Evolutionary conservation across 1,139 yeast genomes (phyloP).

Genomic region (Hanseniaspora sp.): DNA sequence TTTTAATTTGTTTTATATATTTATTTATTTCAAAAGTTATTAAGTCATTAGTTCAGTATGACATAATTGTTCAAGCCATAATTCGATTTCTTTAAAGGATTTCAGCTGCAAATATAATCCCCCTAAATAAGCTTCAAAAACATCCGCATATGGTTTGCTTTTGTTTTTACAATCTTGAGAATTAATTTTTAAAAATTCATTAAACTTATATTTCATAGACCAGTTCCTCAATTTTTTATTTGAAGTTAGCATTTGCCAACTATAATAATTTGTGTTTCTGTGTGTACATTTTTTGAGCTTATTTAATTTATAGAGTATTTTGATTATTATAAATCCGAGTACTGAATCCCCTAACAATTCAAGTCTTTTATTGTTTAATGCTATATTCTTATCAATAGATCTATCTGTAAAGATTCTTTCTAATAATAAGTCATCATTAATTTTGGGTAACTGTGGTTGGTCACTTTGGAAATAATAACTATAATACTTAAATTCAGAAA

Average conservation of each 20-base stretch:
- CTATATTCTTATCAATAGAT: not conserved
- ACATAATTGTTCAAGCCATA: not conserved
- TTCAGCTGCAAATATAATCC: not conserved
- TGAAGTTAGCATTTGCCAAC: not conserved
- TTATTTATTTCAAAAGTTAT: not conserved
- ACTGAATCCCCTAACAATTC: not conserved
- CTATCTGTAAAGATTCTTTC: not conserved
- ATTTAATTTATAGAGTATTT: not conserved
- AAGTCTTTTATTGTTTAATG: not conserved
- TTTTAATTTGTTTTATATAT: not conserved
- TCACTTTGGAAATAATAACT: no score
- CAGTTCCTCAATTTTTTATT: not conserved
- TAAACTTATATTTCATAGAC: not conserved
- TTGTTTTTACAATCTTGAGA: no score
- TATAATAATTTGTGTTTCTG: no score
- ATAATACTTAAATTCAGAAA: not conserved
- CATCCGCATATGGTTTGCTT: not conserved
- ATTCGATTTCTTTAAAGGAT: not conserved
- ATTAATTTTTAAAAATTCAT: no score
- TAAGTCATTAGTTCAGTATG: not conserved
- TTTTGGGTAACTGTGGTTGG: not conserved
- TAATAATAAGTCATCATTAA: not conserved
- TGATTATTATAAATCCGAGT: not conserved
- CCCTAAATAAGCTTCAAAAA: not conserved
- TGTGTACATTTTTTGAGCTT: no score